phyloP scores from a whole-genome alignment of 2,329 filamentous ascomycete genomes.

The Neofusicoccum umdonicola region DNA sequence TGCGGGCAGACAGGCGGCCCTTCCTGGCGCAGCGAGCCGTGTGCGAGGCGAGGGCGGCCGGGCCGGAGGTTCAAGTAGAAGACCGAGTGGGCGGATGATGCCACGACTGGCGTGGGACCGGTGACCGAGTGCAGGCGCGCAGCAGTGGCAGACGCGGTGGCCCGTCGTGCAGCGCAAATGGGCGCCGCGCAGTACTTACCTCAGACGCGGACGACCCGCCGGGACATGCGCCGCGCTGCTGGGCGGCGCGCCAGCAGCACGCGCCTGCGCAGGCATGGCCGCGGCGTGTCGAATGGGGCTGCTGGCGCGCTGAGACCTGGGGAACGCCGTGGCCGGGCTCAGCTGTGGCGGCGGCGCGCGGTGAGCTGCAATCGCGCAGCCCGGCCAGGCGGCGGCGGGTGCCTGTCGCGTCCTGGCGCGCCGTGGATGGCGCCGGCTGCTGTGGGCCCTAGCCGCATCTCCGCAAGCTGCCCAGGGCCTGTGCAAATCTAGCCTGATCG shows the following conservation, averaged over 20 bases:
- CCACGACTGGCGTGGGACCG: neutral
- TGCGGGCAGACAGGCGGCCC: neutral
- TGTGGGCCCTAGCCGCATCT: neutral
- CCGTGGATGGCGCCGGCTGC: neutral
- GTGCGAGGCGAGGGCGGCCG: neutral
- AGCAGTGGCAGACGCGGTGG: neutral
- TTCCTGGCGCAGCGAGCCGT: neutral
- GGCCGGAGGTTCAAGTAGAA: neutral
- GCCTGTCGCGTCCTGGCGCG: neutral
- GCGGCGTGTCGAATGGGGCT: neutral
- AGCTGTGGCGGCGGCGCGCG: neutral
- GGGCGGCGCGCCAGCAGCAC: neutral
- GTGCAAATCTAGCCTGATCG: neutral
- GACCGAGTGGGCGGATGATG: neutral
- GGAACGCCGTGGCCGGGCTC: neutral
- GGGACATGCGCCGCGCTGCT: neutral
- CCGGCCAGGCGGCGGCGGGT: neutral
- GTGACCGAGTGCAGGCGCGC: neutral
- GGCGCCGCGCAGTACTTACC: neutral
- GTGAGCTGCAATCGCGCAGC: neutral
- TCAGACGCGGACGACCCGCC: too few species aligned
- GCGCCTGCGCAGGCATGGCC: neutral
- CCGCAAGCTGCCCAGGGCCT: neutral
- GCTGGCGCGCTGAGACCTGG: neutral
- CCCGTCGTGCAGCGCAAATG: neutral